These are phyloP conservation scores for Sungouiozyma intestinalis DNA, from an alignment of 805 yeast genomes.

Conservation along the genomic window DNA sequence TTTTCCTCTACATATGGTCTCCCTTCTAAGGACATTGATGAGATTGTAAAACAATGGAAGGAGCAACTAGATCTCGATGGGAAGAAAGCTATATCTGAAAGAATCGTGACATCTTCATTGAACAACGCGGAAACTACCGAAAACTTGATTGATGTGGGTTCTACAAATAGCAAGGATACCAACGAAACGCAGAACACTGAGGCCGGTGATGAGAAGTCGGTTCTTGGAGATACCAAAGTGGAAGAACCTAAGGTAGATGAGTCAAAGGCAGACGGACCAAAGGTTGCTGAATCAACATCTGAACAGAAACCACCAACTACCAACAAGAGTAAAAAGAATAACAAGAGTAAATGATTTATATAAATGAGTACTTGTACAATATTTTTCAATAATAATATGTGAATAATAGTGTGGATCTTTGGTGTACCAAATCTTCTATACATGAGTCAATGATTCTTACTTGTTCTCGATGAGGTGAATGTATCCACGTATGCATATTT, in stretches of 20 bases:
- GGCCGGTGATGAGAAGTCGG: constrained; percentile 10
- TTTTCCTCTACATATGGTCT: constrained; percentile 61
- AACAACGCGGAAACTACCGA: constrained; percentile 21
- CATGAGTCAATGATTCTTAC: no score
- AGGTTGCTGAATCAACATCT: no score
- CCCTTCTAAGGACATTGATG: constrained; percentile 34
- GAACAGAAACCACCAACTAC: no score
- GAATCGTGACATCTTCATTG: constrained; percentile 40
- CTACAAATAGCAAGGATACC: constrained; percentile 20
- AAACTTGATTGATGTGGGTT: constrained; percentile 35
- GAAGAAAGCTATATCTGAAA: constrained; percentile 47
- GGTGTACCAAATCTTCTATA: no score
- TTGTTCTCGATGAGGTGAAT: no score
- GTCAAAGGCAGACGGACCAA: constrained; percentile 1
- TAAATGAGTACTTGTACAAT: background rate
- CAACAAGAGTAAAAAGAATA: background rate
- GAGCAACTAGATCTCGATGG: constrained; percentile 39
- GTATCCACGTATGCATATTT: background rate
- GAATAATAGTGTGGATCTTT: no score
- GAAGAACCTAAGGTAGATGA: constrained; percentile 8
- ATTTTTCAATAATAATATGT: background rate
- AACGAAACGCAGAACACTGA: constrained; percentile 12
- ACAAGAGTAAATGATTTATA: no score
- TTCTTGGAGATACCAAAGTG: constrained; percentile 13
- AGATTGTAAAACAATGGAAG: constrained; percentile 60